A percentile compares a stretch with the other conserved stretches of the same genome.
Conservation (phyloP, 2,329 filamentous ascomycete genomes). For the Ceratocystis smalleyi region DNA sequence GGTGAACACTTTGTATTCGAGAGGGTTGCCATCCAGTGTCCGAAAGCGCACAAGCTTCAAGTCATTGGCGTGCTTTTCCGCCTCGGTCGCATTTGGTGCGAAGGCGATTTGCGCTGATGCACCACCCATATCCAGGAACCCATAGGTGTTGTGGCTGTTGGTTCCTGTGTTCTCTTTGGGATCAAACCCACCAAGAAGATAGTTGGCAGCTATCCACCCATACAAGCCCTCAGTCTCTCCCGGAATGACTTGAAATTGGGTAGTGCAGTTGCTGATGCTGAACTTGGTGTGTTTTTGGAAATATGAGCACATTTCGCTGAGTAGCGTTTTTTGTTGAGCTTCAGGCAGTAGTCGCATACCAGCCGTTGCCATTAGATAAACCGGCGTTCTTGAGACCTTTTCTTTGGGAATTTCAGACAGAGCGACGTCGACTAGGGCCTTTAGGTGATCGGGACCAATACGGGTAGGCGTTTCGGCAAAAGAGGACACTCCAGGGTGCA, state of each 20-base stretch:
- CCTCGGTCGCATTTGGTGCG: slow-evolving; percentile 82
- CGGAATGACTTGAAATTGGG: slow-evolving; percentile 86
- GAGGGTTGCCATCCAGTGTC: slow-evolving; percentile 58
- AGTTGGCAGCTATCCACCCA: slow-evolving; percentile 95
- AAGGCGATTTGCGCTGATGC: slow-evolving; percentile 97
- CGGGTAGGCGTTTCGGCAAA: slow-evolving; percentile 63
- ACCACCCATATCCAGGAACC: slow-evolving; percentile 95
- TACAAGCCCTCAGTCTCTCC: slow-evolving; percentile 93
- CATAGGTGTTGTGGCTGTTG: slow-evolving; percentile 72
- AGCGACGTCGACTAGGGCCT: slow-evolving; percentile 67
- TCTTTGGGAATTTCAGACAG: slow-evolving; percentile 59
- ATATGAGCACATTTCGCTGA: slow-evolving; percentile 70
- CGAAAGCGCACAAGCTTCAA: slow-evolving; percentile 74
- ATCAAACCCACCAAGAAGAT: slow-evolving; percentile 83
- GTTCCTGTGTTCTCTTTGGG: slow-evolving; percentile 56
- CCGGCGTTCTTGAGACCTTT: slow-evolving; percentile 67
- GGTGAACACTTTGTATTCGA: slow-evolving; percentile 83
- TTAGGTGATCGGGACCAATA: slow-evolving; percentile 69
- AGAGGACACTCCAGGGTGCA: slow-evolving; percentile 79
- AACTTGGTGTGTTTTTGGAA: slow-evolving; percentile 64
- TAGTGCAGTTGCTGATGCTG: slow-evolving; percentile 70
- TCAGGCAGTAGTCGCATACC: slow-evolving; percentile 78
- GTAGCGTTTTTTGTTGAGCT: slow-evolving; percentile 53
- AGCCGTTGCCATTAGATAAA: slow-evolving; percentile 90
- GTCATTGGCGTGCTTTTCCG: slow-evolving; percentile 76